Percentiles rank a stretch among this genome's conserved stretches.
Evolutionary conservation across 495 filamentous ascomycete species (phyloP).

Genomic region (Stereocaulon alpinum): DNA sequence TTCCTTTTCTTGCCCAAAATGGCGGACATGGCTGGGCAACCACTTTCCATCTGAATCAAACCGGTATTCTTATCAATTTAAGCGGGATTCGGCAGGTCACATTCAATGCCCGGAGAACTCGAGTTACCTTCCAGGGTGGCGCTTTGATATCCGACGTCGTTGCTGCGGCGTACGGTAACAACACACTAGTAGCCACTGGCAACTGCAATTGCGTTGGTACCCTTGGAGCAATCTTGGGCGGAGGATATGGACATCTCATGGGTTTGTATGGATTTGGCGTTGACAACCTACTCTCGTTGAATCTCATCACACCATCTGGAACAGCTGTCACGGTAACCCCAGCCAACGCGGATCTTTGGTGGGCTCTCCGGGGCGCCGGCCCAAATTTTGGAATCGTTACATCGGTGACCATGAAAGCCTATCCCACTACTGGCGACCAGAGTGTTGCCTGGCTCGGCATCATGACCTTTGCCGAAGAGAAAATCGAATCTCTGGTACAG

Average conservation of each 20-base stretch:
- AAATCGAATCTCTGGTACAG: constrained; percentile 10
- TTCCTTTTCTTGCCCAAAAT: constrained; percentile 25
- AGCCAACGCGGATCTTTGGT: constrained; percentile 14
- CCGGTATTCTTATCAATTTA: constrained; percentile 25
- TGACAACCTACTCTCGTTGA: constrained; percentile 15
- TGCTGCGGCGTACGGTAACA: constrained; percentile 16
- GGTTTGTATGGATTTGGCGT: constrained; percentile 17
- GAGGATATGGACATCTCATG: constrained; percentile 14
- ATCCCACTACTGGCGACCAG: constrained; percentile 11
- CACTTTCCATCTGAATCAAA: constrained; percentile 20
- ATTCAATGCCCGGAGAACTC: constrained; percentile 22
- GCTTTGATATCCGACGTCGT: constrained; percentile 16
- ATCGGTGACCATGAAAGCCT: constrained; percentile 15
- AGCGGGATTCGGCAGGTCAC: constrained; percentile 16
- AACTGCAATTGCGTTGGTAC: constrained; percentile 19
- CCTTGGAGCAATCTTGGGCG: constrained; percentile 17
- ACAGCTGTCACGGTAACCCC: background rate
- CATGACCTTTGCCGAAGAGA: constrained; percentile 12
- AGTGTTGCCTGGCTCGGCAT: constrained; percentile 24
- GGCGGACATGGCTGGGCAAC: constrained; percentile 26
- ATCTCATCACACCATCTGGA: constrained; percentile 11
- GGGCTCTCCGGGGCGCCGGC: constrained; percentile 16
- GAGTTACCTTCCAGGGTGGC: constrained; percentile 22
- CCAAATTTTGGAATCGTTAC: constrained; percentile 22
- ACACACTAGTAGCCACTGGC: constrained; percentile 17